Percentiles rank a stretch among this genome's conserved stretches.
phyloP scores from a whole-genome alignment of 2,329 filamentous ascomycete genomes.

The Venturia effusa region DNA sequence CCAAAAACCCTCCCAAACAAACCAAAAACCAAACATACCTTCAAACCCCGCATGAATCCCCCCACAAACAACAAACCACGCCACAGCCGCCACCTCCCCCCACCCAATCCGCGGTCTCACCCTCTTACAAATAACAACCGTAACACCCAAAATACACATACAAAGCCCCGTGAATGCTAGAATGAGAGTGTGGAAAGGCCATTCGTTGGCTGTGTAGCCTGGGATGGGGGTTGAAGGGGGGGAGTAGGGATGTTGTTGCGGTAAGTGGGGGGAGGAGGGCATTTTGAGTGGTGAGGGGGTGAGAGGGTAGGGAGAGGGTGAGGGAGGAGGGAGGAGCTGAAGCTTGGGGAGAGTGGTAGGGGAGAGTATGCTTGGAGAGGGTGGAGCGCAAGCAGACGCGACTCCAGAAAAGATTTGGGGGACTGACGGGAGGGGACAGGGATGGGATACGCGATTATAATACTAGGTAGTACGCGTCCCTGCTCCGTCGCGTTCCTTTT shows the following conservation, averaged over 20 bases:
- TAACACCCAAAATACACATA: conserved; percentile 45
- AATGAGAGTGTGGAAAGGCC: conserved; percentile 48
- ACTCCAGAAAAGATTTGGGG: too few species aligned
- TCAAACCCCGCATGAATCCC: conserved; percentile 15
- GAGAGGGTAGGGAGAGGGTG: not conserved
- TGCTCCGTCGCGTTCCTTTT: too few species aligned
- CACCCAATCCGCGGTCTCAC: conserved; percentile 41
- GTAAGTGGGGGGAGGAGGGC: not conserved
- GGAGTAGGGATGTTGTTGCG: conserved; percentile 54
- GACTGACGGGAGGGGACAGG: too few species aligned
- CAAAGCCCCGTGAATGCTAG: conserved; percentile 48
- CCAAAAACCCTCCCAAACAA: conserved; percentile 24
- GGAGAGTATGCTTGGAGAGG: too few species aligned
- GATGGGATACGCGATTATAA: too few species aligned
- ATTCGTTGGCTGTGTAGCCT: conserved; percentile 56
- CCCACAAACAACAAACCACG: conserved; percentile 69
- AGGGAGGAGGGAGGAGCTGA: not conserved
- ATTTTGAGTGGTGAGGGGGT: not conserved
- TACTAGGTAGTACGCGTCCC: too few species aligned
- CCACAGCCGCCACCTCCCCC: conserved; percentile 47
- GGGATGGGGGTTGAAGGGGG: conserved; percentile 52
- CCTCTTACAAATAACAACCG: conserved; percentile 42
- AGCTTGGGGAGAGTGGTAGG: too few species aligned
- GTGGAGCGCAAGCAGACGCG: too few species aligned
- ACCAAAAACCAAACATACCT: not conserved